Percentiles rank a stretch among this genome's conserved stretches.
phyloP scores from a whole-genome alignment of 176 grass and related monocot species.

The Carex pumila region DNA sequence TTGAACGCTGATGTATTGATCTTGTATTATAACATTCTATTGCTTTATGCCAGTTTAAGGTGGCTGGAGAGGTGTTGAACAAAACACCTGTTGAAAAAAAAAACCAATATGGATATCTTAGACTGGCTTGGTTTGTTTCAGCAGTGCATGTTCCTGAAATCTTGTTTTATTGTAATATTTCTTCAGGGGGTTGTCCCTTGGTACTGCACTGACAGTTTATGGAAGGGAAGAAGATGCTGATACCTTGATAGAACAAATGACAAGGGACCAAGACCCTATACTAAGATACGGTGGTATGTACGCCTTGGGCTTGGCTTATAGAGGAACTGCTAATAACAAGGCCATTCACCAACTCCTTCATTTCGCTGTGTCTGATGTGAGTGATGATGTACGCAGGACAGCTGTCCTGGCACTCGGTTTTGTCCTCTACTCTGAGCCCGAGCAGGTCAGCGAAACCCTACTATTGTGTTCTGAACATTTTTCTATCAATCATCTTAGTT shows the following conservation, averaged over 20 bases:
- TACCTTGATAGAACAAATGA: conserved; percentile 93
- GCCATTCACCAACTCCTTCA: conserved; percentile 97
- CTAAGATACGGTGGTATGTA: conserved; percentile 99
- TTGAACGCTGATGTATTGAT: not conserved
- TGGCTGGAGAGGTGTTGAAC: not conserved
- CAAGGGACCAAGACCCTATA: conserved; percentile 99
- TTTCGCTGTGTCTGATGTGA: conserved; percentile 97
- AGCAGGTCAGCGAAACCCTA: conserved; percentile 49
- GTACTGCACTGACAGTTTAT: conserved; percentile 94
- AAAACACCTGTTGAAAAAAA: not conserved
- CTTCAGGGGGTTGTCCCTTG: conserved; percentile 75
- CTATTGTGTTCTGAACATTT: not conserved
- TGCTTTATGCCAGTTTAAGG: not conserved
- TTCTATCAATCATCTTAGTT: not conserved
- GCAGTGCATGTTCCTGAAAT: not conserved
- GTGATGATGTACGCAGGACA: conserved; percentile 98
- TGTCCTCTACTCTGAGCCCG: conserved; percentile 91
- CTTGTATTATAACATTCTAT: not conserved
- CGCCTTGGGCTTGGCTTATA: conserved; percentile 91
- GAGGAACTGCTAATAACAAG: conserved; percentile 95
- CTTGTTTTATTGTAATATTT: not conserved
- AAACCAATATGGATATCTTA: not conserved
- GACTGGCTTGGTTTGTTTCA: not conserved
- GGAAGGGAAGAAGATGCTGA: conserved; percentile 96
- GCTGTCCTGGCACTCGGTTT: conserved; percentile 98